Percentiles rank a stretch among this genome's conserved stretches.
Conservation (phyloP, 805 yeast genomes). For the Cyberlindnera suaveolens region DNA sequence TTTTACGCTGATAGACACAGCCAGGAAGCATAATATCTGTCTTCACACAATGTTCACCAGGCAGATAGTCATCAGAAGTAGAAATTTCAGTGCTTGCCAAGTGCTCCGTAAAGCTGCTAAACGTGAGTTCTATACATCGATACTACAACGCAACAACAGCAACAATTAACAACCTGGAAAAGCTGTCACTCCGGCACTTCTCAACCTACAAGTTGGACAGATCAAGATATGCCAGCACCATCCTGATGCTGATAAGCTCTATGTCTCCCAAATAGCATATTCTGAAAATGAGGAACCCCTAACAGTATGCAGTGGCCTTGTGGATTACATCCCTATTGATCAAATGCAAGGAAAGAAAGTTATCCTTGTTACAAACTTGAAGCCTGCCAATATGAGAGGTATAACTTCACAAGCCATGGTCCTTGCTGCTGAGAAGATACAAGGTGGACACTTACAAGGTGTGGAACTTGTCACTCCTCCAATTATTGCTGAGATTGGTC, state of each 20-base stretch:
- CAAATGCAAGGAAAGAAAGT: conserved; percentile 36
- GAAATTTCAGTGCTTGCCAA: not conserved
- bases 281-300: conserved; percentile 1
- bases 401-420: conserved; percentile 59
- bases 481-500: conserved; percentile 30
- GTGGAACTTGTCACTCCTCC: conserved; percentile 49
- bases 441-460: conserved; percentile 8
- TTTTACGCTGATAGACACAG: no score
- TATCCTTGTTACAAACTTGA: conserved; percentile 51
- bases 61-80: not conserved
- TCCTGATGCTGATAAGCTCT: conserved; percentile 53
- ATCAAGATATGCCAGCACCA: conserved; percentile 42
- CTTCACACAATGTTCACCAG: no score
- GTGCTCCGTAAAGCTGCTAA: conserved; percentile 3
- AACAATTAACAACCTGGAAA: not conserved
- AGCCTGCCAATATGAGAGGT: conserved; percentile 59
- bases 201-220: conserved; percentile 40
- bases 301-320: conserved; percentile 59
- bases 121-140: conserved; percentile 1
- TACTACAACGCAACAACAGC: no score
- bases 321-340: conserved; percentile 34
- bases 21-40: no score
- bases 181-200: conserved; percentile 17
- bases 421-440: conserved; percentile 43
- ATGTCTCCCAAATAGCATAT: conserved; percentile 41